phyloP scores from a whole-genome alignment of 805 yeast species.

The Clavispora phyllophila region DNA sequence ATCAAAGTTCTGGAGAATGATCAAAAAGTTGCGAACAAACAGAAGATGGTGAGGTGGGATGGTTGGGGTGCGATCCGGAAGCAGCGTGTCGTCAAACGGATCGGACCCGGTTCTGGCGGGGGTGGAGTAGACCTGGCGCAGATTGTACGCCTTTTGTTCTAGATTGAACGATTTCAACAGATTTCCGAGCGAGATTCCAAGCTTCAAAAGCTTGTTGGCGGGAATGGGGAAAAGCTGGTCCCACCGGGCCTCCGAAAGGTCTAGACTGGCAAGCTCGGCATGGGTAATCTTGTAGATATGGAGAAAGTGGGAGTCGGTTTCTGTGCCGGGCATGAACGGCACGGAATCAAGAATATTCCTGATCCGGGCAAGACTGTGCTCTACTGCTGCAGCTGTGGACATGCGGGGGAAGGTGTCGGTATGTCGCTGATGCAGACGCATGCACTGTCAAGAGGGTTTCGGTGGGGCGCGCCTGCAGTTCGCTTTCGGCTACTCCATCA shows the following conservation, averaged over 20 bases:
- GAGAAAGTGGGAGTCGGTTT: constrained; percentile 20
- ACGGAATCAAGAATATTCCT: constrained; percentile 26
- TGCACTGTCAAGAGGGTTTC: background rate
- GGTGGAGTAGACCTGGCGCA: constrained; percentile 18
- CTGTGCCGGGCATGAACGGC: constrained; percentile 25
- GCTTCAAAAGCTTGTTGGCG: constrained; percentile 32
- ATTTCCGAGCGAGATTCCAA: constrained; percentile 40
- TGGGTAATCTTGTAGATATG: constrained; percentile 27
- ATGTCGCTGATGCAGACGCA: background rate
- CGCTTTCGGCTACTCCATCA: background rate
- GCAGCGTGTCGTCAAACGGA: constrained; percentile 11
- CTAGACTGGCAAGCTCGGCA: constrained; percentile 18
- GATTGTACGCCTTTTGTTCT: constrained; percentile 28
- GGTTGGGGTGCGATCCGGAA: constrained; percentile 2
- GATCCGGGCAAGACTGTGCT: constrained; percentile 23
- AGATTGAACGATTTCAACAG: constrained; percentile 30
- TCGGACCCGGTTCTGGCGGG: constrained; percentile 4
- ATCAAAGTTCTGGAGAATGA: constrained; percentile 36
- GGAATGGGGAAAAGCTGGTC: constrained; percentile 26
- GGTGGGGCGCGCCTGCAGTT: background rate
- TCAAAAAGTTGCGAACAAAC: constrained; percentile 29
- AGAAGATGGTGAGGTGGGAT: constrained; percentile 23
- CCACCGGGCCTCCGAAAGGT: constrained; percentile 14
- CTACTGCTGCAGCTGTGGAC: constrained; percentile 15
- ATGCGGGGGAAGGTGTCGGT: constrained; percentile 5